A percentile compares a stretch with the other conserved stretches of the same genome.
Conservation (phyloP, 257 asterid genomes). For the Apocynum venetum region DNA sequence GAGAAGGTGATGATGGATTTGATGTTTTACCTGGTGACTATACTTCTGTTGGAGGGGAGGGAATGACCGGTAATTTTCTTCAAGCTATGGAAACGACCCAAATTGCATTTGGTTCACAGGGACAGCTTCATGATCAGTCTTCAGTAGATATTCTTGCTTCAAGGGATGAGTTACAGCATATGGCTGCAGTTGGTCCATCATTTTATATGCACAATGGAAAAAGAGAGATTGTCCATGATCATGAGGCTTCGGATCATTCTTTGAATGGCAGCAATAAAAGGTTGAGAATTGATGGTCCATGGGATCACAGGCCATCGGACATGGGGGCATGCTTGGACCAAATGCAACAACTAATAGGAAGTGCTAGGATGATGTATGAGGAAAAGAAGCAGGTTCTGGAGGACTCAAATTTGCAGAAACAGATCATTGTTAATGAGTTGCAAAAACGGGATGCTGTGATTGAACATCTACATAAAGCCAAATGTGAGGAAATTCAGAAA, state of each 20-base stretch:
- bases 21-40: slow-evolving; percentile 34
- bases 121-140: slow-evolving; percentile 42
- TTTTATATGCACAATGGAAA: slow-evolving; percentile 48
- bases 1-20: slow-evolving; percentile 37
- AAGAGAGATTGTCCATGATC: slow-evolving; percentile 59
- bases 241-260: slow-evolving; percentile 30
- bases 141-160: slow-evolving; percentile 29
- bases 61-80: slow-evolving; percentile 59
- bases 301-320: slow-evolving; percentile 50
- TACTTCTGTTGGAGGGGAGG: slow-evolving; percentile 44
- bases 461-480: slow-evolving; percentile 46
- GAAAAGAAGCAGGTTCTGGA: slow-evolving; percentile 49
- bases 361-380: slow-evolving; percentile 39
- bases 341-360: slow-evolving; percentile 40
- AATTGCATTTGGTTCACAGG: slow-evolving; percentile 44
- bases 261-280: slow-evolving; percentile 52
- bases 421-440: slow-evolving; percentile 52
- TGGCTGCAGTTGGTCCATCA: slow-evolving; percentile 25
- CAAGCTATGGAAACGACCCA: slow-evolving; percentile 50
- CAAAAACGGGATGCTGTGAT: slow-evolving; percentile 60
- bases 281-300: slow-evolving; percentile 44
- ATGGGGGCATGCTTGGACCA: slow-evolving; percentile 58
- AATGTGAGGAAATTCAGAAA: slow-evolving; percentile 51
- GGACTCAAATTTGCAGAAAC: slow-evolving; percentile 39
- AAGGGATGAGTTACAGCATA: slow-evolving; percentile 40